Percentiles rank a stretch among this genome's conserved stretches.
These are phyloP conservation scores for Claviceps cyperi DNA, from an alignment of 2,329 filamentous ascomycete genomes.

Conservation along the genomic window DNA sequence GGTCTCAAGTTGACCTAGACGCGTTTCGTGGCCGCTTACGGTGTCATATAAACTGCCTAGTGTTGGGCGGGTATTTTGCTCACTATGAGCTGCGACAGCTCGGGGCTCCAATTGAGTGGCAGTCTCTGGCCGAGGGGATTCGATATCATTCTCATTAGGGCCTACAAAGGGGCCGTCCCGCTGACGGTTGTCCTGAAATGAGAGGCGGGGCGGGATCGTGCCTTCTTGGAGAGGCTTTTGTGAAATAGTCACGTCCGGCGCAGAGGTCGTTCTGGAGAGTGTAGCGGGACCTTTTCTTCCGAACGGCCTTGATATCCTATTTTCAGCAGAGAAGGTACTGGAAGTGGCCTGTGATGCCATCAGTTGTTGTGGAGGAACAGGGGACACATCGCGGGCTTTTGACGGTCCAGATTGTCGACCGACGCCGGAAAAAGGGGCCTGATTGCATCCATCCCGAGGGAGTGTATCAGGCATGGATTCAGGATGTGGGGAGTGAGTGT, in stretches of 20 bases:
- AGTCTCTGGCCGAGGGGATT: constrained; percentile 9
- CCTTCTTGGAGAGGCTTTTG: constrained; percentile 16
- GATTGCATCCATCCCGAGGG: constrained; percentile 31
- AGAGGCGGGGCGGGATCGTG: not conserved
- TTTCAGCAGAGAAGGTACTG: constrained; percentile 34
- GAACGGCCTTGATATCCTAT: constrained; percentile 39
- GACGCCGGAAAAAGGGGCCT: constrained; percentile 20
- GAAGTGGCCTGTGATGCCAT: constrained; percentile 38
- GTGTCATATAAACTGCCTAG: constrained; percentile 34
- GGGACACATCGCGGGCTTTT: constrained; percentile 20
- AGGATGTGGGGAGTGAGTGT: constrained; percentile 15
- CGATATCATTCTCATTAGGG: constrained; percentile 5
- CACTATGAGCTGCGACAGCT: constrained; percentile 7
- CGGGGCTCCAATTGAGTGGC: constrained; percentile 16
- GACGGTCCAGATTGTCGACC: not conserved
- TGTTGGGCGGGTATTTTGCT: constrained; percentile 18
- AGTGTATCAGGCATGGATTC: constrained; percentile 41
- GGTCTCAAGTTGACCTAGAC: constrained; percentile 55
- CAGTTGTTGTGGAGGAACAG: constrained; percentile 35
- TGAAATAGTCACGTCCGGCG: constrained; percentile 17
- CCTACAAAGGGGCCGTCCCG: constrained; percentile 13
- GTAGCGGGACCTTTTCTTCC: constrained; percentile 40
- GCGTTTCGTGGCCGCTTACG: constrained; percentile 46
- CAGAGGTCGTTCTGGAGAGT: constrained; percentile 15
- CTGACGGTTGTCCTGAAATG: constrained; percentile 8